Conservation (phyloP, 2,329 filamentous ascomycete species). For the Ceratocystis lukuohia region DNA sequence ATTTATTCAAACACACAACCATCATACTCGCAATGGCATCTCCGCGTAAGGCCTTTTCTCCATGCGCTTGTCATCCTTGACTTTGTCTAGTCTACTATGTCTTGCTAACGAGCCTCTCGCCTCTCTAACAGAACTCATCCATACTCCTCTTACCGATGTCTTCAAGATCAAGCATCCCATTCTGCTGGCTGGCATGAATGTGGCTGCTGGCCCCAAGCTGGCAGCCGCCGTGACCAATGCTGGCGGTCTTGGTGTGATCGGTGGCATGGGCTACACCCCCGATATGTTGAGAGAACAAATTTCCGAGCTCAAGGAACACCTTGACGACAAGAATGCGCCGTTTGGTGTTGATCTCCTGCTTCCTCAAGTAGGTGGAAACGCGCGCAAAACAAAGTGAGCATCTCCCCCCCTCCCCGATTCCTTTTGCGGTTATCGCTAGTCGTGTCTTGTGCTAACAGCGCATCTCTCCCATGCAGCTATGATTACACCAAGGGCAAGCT, state of each 20-base stretch:
- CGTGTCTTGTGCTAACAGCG: slow-evolving; percentile 15
- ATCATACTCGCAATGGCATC: slow-evolving; percentile 49
- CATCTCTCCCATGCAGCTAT: slow-evolving; percentile 49
- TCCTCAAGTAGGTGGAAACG: slow-evolving; percentile 85
- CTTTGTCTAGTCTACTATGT: neutral
- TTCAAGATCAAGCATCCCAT: slow-evolving; percentile 96
- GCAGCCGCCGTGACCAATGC: slow-evolving; percentile 95
- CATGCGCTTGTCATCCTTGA: neutral
- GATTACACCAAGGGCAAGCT: slow-evolving; percentile 99
- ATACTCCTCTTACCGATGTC: slow-evolving; percentile 85
- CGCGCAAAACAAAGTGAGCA: slow-evolving; percentile 76
- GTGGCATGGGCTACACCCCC: slow-evolving; percentile 88
- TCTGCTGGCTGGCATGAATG: slow-evolving; percentile 96
- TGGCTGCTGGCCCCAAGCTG: slow-evolving; percentile 89
- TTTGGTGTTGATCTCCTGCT: slow-evolving; percentile 91
- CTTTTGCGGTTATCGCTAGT: neutral
- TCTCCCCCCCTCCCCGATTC: neutral
- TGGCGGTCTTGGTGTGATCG: slow-evolving; percentile 90
- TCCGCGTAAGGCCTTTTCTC: slow-evolving; percentile 50
- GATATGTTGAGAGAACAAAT: slow-evolving; percentile 96
- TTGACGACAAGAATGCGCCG: slow-evolving; percentile 81
- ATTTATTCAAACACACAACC: slow-evolving; percentile 20
- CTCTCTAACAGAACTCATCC: slow-evolving; percentile 38
- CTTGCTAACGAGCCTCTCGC: neutral
- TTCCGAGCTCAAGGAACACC: slow-evolving; percentile 76